Conservation (phyloP, 169 alveolate genomes). For the Sarcocystis neurona region DNA sequence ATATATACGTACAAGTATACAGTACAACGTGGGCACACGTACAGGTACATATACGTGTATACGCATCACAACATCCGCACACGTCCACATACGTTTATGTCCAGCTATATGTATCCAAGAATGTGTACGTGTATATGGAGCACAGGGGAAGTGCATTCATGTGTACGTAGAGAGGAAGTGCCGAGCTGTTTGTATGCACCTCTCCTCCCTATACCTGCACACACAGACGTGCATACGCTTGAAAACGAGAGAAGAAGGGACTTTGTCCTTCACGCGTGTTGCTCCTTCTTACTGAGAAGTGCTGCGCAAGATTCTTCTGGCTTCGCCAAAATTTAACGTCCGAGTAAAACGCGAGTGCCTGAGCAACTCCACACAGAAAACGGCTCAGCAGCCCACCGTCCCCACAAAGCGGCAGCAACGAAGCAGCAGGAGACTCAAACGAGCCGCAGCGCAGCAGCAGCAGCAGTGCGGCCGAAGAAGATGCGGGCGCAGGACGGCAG, state of each 20-base stretch:
- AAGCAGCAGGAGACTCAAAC: background rate
- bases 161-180: too few species aligned
- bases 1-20: background rate
- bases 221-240: too few species aligned
- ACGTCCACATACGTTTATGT: background rate
- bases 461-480: too few species aligned
- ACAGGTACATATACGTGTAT: background rate
- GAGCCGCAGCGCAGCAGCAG: too few species aligned
- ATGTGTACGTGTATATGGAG: background rate
- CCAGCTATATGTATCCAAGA: background rate
- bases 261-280: background rate
- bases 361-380: background rate
- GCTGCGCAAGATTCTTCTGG: constrained; percentile 4
- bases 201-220: too few species aligned
- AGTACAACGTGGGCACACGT: background rate
- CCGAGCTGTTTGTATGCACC: too few species aligned
- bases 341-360: constrained; percentile 23
- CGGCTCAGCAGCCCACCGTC: too few species aligned
- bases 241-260: background rate
- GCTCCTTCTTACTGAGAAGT: constrained; percentile 7
- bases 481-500: too few species aligned
- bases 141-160: background rate
- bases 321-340: constrained; percentile 19
- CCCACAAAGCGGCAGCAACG: background rate
- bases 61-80: background rate